Conservation (phyloP, 345 rosid genomes). For the Eucalyptus decipiens region DNA sequence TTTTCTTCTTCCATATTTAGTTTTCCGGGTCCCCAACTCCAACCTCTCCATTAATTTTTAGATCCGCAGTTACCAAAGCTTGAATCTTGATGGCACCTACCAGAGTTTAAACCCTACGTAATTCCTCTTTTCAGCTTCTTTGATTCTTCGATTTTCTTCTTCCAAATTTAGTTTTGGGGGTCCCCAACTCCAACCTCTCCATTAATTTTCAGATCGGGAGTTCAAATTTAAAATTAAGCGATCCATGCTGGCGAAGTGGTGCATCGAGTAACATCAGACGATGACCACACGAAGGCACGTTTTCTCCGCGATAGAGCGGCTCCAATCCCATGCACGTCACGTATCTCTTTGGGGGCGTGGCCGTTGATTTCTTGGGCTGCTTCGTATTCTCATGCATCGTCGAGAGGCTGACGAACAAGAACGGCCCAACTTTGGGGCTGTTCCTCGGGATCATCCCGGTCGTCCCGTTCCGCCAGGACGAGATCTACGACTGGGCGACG, state of each 20-base stretch:
- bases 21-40: neutral
- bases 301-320: slow-evolving; percentile 1
- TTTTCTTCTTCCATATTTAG: neutral
- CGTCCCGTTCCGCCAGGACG: slow-evolving; percentile 7
- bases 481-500: slow-evolving; percentile 26
- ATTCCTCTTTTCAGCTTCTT: too few species aligned
- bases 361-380: slow-evolving; percentile 23
- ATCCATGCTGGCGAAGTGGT: neutral
- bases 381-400: slow-evolving; percentile 34
- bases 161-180: too few species aligned
- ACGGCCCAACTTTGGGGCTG: slow-evolving; percentile 53
- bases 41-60: neutral
- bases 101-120: too few species aligned
- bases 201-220: neutral
- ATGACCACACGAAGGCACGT: neutral
- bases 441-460: slow-evolving; percentile 47
- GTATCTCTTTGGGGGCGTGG: slow-evolving; percentile 25
- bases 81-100: too few species aligned
- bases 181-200: neutral
- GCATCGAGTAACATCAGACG: neutral
- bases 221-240: too few species aligned
- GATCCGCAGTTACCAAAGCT: neutral
- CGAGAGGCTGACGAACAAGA: slow-evolving; percentile 33
- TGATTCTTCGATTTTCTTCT: too few species aligned
- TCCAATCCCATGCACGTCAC: neutral